phyloP scores from a whole-genome alignment of 2,329 filamentous ascomycete species.

The Alternaria burnsii region DNA sequence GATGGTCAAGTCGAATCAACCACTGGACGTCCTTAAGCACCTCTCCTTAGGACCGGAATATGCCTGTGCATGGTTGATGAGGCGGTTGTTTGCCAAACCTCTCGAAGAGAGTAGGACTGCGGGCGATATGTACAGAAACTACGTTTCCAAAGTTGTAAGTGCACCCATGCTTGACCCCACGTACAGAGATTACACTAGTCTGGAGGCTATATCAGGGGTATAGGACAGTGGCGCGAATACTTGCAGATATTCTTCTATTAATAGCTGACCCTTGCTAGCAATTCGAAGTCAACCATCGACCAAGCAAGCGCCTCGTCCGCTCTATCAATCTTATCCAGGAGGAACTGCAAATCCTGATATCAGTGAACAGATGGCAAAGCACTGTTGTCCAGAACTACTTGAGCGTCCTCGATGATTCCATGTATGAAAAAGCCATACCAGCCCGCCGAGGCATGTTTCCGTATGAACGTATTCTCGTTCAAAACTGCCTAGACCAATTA shows the following conservation, averaged over 20 bases:
- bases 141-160: constrained; percentile 43
- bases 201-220: no score
- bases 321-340: constrained; percentile 47
- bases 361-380: constrained; percentile 40
- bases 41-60: constrained; percentile 41
- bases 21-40: constrained; percentile 21
- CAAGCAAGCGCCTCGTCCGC: constrained; percentile 44
- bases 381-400: constrained; percentile 38
- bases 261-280: constrained; percentile 31
- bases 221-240: neutral
- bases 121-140: constrained; percentile 44
- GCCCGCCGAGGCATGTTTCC: constrained; percentile 32
- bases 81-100: constrained; percentile 41
- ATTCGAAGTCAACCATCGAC: constrained; percentile 48
- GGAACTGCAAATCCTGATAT: constrained; percentile 34
- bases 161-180: neutral
- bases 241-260: neutral
- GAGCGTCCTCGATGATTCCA: constrained; percentile 35
- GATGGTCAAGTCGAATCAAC: constrained; percentile 30
- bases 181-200: no score
- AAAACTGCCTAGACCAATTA: constrained; percentile 34
- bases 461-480: constrained; percentile 33
- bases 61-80: constrained; percentile 42
- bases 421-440: constrained; percentile 31
- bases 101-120: constrained; percentile 35